Evolutionary conservation across 805 yeast genomes (phyloP), one percentile per base, ranked within the genome.

Genomic region (Hanseniaspora mollemarum): DNA sequence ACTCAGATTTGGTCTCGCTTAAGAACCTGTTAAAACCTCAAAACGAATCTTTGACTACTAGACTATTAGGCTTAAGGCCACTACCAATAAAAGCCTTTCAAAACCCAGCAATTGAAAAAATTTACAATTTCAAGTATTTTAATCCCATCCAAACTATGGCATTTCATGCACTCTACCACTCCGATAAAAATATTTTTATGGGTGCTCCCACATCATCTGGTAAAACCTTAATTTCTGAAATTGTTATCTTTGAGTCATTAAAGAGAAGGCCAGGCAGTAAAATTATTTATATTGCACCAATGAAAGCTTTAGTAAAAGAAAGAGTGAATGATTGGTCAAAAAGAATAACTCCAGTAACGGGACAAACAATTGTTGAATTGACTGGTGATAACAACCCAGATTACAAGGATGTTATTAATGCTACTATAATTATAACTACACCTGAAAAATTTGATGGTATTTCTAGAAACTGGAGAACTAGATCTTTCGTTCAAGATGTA

Each of bases 151-250:
- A 92, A 67, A 90, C 97, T 0, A 90, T 90, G 97, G 76, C 83
- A 0, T 92, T 92, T 68, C 95, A 88, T 61, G 77, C 95, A 0
- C 67, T 92, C 42, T 92, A 88, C 67, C 80, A 92, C 63, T 68
- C 82, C 0, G 77, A 83, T 55, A 74, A 82, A 1, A 84, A 83
- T 62, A 88, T 83, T 0, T 84, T 92, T 64, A 85, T 92, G 41
- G 99, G 99, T 9, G 87, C 97, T 0, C 99, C 99, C 2, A 92
- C 98, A 1, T 98, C 98, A 22, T 90, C 96, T 0, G 99, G 99
- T 57, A 92, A 92, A 65, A 92, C 98, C 0, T 83, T 92, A 31
- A 97, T 94, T 26, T 95, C 97, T 0, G 99, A 92, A 62, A 67
- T 92, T 51, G 97, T 97, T 0, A 85, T 92, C 15, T 92, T 97